A percentile compares a stretch with the other conserved stretches of the same genome.
Conservation (phyloP, 2,329 filamentous ascomycete species). For the Allantophomopsis cytisporea region DNA sequence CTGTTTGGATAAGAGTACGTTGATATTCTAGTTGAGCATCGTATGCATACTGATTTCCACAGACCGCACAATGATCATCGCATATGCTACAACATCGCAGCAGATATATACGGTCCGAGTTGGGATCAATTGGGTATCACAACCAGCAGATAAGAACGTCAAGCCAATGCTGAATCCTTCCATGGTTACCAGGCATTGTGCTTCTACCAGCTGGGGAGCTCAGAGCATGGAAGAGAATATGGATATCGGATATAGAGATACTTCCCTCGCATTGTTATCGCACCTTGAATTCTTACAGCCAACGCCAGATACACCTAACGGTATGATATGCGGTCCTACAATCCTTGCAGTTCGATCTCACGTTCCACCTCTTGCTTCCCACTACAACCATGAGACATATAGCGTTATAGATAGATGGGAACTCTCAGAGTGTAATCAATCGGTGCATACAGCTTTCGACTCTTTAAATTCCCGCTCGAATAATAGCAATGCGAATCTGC, state of each 20-base stretch:
- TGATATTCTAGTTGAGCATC: background rate
- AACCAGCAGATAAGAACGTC: slow-evolving; percentile 38
- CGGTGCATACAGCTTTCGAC: slow-evolving; percentile 63
- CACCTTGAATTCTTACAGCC: slow-evolving; percentile 62
- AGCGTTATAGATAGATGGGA: slow-evolving; percentile 80
- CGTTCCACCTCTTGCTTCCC: slow-evolving; percentile 34
- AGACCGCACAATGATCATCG: slow-evolving; percentile 41
- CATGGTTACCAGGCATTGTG: slow-evolving; percentile 40
- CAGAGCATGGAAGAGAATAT: slow-evolving; percentile 8
- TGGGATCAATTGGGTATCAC: slow-evolving; percentile 58
- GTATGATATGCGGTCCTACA: slow-evolving; percentile 32
- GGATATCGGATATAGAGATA: slow-evolving; percentile 29
- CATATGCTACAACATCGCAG: slow-evolving; percentile 53
- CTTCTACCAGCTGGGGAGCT: slow-evolving; percentile 36
- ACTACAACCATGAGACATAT: slow-evolving; percentile 49
- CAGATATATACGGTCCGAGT: slow-evolving; percentile 65
- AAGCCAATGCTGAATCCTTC: slow-evolving; percentile 35
- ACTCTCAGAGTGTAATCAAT: slow-evolving; percentile 48
- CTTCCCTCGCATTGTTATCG: slow-evolving; percentile 50
- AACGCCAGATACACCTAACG: slow-evolving; percentile 35
- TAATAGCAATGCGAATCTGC: slow-evolving; percentile 26
- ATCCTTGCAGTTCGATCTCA: slow-evolving; percentile 64
- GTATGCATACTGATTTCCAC: slow-evolving; percentile 3
- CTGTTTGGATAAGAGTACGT: slow-evolving; percentile 58
- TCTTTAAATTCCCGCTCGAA: slow-evolving; percentile 51